Conservation (phyloP, 2,329 filamentous ascomycete species). For the Ophiostoma sp. region DNA sequence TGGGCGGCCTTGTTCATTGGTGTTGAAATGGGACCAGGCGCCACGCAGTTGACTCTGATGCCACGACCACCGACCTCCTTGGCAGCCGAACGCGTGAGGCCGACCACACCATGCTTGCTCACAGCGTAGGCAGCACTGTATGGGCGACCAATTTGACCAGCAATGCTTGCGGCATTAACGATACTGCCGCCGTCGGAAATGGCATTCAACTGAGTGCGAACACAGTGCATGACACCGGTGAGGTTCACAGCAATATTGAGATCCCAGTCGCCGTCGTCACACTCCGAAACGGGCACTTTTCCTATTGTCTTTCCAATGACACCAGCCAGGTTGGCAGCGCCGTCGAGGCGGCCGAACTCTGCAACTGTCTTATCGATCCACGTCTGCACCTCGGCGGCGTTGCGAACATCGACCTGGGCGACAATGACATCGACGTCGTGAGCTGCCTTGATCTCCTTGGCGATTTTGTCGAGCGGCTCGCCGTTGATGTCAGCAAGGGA, state of each 20-base stretch:
- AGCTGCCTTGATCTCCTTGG: neutral
- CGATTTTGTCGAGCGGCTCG: neutral
- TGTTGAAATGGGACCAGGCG: neutral
- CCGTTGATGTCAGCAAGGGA: neutral
- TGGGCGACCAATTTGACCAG: neutral
- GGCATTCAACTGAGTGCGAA: constrained; percentile 38
- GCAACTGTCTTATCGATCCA: constrained; percentile 51
- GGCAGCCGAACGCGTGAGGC: constrained; percentile 40
- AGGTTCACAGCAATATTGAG: constrained; percentile 51
- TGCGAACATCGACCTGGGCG: neutral
- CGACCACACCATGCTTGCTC: constrained; percentile 41
- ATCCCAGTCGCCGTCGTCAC: constrained; percentile 51
- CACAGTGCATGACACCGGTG: constrained; percentile 52
- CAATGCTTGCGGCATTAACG: constrained; percentile 26
- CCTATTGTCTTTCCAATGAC: constrained; percentile 48
- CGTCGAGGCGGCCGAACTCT: constrained; percentile 54
- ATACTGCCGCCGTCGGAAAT: constrained; percentile 37
- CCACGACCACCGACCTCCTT: constrained; percentile 46
- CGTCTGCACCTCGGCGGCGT: constrained; percentile 45
- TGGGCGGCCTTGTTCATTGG: constrained; percentile 9
- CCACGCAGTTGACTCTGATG: constrained; percentile 44
- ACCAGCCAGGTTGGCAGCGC: constrained; percentile 57
- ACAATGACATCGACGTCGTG: neutral
- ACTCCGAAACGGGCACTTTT: constrained; percentile 42
- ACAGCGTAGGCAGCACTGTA: constrained; percentile 42